phyloP scores from a whole-genome alignment of 1,139 yeast species.

The Kazachstania sp. region DNA sequence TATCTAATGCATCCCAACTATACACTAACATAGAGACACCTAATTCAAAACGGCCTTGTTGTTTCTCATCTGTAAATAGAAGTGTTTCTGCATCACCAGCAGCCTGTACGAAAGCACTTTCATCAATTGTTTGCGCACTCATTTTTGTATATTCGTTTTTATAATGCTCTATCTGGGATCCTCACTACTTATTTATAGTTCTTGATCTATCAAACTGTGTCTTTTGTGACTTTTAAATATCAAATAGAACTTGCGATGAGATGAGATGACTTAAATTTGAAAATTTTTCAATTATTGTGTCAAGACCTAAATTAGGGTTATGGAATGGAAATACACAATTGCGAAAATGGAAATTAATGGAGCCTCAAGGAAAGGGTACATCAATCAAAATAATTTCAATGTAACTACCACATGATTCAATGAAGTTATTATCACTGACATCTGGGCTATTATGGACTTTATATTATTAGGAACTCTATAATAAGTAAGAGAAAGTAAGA shows the following conservation, averaged over 20 bases:
- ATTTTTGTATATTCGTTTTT: conserved; percentile 4
- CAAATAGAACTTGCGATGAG: neutral
- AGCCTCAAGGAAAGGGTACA: too few relatives aligned
- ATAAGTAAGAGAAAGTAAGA: too few relatives aligned
- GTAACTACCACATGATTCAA: too few relatives aligned
- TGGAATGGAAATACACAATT: neutral
- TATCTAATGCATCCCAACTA: conserved; percentile 78
- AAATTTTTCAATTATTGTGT: neutral
- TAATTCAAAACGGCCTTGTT: conserved; percentile 81
- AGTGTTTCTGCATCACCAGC: conserved; percentile 35
- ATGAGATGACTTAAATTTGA: neutral
- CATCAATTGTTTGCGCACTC: conserved; percentile 17
- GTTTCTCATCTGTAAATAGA: conserved; percentile 50
- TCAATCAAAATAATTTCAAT: too few relatives aligned
- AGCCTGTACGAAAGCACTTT: conserved; percentile 35
- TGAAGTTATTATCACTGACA: too few relatives aligned
- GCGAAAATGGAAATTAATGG: neutral
- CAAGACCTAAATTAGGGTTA: neutral
- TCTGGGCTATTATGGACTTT: too few relatives aligned
- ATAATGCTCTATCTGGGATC: neutral
- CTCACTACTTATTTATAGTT: too few relatives aligned
- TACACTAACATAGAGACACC: conserved; percentile 90
- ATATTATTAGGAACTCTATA: too few relatives aligned
- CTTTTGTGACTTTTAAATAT: too few relatives aligned
- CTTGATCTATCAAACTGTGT: too few relatives aligned